Base-by-base conservation (phyloP, 192 early-diverging fungal species). In the Pecoramyces ruminantium region DNA sequence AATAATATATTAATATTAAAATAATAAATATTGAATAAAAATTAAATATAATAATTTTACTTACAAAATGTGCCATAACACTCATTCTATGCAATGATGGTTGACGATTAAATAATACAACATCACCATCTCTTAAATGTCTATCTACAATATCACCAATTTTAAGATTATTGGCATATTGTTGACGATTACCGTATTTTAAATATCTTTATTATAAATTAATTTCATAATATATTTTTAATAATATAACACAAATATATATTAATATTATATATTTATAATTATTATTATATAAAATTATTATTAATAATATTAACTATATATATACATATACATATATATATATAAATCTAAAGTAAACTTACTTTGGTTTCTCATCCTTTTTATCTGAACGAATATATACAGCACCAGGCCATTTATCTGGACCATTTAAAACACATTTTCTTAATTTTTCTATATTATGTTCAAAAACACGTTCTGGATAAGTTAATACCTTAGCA, bases 41-140 rank as follows among this genome's bases (percentile, higher is more conserved):
- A 1, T 38, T 28, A 21, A 29, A 21, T 51, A 15, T 2, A 2
- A 21, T 51, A 13, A 14, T 14, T 51, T 11, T 11, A 86, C 88
- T 87, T 38, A 89, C 95, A 86, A 92, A 95, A 85, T 98, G 97
- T 1, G 97, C 94, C 96, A 99, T 97, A 82, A 98, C 98, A 85
- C 91, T 92, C 79, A 98, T 90, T 81, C 96, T 94, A 87, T 99
- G 98, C 82, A 99, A 89, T 16, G 96, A 97, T 29, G 98, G 98
- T 87, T 98, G 98, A 79, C 98, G 93, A 86, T 98, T 99, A 86
- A 99, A 99, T 77, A 99, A 87, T 29, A 99, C 96, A 28, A 98
- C 92, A 85, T 98, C 98, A 77, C 92, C 94, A 84, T 97, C 95
- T 78, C 87, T 85, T 79, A 99, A 83, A 85, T 99, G 98, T n/a